phyloP scores from a whole-genome alignment of 1,284 basidiomycete species.

The Leccinum fallax region DNA sequence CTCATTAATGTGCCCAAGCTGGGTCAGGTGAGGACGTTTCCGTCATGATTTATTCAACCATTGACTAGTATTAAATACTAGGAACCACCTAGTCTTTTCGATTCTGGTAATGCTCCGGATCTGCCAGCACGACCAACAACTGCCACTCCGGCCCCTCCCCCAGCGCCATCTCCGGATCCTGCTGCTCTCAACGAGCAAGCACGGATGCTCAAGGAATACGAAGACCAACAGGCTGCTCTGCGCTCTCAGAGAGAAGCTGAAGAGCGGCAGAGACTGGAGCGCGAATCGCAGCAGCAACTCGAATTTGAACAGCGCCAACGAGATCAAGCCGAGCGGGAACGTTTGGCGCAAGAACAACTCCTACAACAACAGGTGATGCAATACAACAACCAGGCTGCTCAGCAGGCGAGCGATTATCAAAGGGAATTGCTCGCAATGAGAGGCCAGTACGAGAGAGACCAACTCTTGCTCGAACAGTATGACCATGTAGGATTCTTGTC shows the following conservation, averaged over 20 bases:
- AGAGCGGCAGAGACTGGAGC: slow-evolving; percentile 76
- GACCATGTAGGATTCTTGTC: slow-evolving; percentile 67
- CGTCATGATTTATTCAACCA: not conserved
- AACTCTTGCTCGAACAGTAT: slow-evolving; percentile 98
- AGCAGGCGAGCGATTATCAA: slow-evolving; percentile 81
- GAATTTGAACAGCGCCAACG: slow-evolving; percentile 93
- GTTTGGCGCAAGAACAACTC: slow-evolving; percentile 87
- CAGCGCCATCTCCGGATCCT: slow-evolving; percentile 70
- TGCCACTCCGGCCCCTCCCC: slow-evolving; percentile 75
- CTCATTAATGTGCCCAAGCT: slow-evolving; percentile 96
- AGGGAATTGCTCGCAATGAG: slow-evolving; percentile 91
- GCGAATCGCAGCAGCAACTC: slow-evolving; percentile 79
- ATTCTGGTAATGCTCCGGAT: slow-evolving; percentile 82
- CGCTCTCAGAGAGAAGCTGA: slow-evolving; percentile 82
- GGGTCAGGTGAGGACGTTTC: slow-evolving; percentile 63
- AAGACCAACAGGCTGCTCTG: slow-evolving; percentile 89
- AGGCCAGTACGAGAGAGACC: slow-evolving; percentile 97
- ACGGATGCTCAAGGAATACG: slow-evolving; percentile 94
- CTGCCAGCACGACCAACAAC: slow-evolving; percentile 85
- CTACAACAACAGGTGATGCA: slow-evolving; percentile 78
- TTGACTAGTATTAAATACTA: slow-evolving; percentile 33
- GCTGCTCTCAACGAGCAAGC: slow-evolving; percentile 91
- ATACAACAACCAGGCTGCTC: slow-evolving; percentile 69
- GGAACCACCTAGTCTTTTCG: slow-evolving; percentile 89
- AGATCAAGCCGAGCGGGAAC: slow-evolving; percentile 87